Evolutionary conservation across 2,329 filamentous ascomycete species (phyloP), one percentile per base, ranked within the genome.

Genomic region (Zopfia rhizophila): DNA sequence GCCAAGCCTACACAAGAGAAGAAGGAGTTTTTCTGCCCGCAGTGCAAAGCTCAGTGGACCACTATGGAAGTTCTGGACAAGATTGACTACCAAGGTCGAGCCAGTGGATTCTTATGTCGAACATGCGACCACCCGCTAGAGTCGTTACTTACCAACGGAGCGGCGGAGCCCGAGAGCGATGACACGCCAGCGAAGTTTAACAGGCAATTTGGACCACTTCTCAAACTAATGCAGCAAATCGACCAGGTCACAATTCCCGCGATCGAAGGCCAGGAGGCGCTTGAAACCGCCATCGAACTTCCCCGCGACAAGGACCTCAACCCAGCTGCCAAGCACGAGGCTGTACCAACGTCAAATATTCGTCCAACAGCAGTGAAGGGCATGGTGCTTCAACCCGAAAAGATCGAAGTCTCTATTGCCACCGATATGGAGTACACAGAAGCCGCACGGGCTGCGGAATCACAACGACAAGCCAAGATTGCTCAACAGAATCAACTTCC

Each of bases 11-110:
- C 87, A 7, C 71, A 72, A 44, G 93, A 97, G 72, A 89, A 91
- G 70, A 97, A 97, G 71, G 94, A 97, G 67, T 95, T 92, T 63
- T 87, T 88, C 48, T 99, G 94, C 73, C 78, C 82, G 22, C 82
- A 85, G 45, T 99, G 94, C 76, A 85, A 87, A 56, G 82, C 89
- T 1, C 89, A 96, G 68, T 99, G 90, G 83, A 96, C 92, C 3
- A 84, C 88, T 55, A 85, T 97, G 72, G 92, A 97, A 58, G 92
- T 95, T 1, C 76, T 97, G 39, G 91, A 96, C 72, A 86, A 83
- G 48, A 79, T 86, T 28, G 85, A 88, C 38, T 78, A 80, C 1
- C 72, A 68, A 48, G 48, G 72, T 53, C 43, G 75, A 78, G 33
- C 89, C 16, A 71, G 66, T 36, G 72, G 91, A 0, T 97, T 97